phyloP scores from a whole-genome alignment of 2,329 filamentous ascomycete genomes.

The Orbilia quercus region DNA sequence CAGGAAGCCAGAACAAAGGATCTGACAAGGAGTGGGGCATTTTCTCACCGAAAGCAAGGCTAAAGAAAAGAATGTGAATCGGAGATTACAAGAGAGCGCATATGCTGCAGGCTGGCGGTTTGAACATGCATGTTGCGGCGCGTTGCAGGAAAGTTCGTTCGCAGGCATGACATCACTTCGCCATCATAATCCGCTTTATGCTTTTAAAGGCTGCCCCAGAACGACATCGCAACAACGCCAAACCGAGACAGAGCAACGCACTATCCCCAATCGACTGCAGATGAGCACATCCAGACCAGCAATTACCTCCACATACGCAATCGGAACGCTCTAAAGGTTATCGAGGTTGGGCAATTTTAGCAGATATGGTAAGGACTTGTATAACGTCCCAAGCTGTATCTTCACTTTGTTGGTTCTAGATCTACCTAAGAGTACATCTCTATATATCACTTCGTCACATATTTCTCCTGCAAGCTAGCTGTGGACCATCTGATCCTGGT shows the following conservation, averaged over 20 bases:
- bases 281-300: constrained; percentile 18
- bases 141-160: constrained; percentile 40
- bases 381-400: background rate
- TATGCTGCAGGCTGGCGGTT: no score
- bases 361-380: constrained; percentile 4
- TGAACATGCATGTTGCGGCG: constrained; percentile 1
- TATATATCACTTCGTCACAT: background rate
- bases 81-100: no score
- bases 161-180: constrained; percentile 41
- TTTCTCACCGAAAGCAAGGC: background rate
- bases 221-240: constrained; percentile 19
- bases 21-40: no score
- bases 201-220: background rate
- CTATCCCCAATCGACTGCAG: constrained; percentile 17
- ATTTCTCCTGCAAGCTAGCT: background rate
- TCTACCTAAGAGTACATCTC: background rate
- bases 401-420: background rate
- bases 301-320: constrained; percentile 36
- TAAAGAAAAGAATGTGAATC: background rate
- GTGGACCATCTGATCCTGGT: background rate
- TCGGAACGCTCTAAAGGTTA: constrained; percentile 1
- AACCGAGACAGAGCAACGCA: constrained; percentile 18
- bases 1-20: no score
- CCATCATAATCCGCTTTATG: constrained; percentile 42
- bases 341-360: background rate